A percentile compares a stretch with the other conserved stretches of the same genome.
Evolutionary conservation across 2,329 filamentous ascomycete genomes (phyloP).

Genomic region (Coleophoma eucalyptorum): DNA sequence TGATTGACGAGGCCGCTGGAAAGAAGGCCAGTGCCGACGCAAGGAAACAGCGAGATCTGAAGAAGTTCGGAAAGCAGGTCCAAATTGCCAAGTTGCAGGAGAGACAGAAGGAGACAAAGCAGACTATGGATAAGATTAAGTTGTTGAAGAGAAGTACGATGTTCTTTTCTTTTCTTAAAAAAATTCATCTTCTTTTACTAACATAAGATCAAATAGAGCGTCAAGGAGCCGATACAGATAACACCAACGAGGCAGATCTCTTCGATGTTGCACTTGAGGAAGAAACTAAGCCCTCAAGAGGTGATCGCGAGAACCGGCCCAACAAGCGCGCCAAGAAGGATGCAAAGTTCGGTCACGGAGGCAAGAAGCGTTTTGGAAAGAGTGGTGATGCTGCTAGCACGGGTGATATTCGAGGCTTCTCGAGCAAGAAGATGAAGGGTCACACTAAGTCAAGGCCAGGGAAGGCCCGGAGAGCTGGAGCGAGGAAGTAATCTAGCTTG

Average conservation of each 20-base stretch:
- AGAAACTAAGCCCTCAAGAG: slow-evolving; percentile 35
- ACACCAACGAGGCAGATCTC: slow-evolving; percentile 74
- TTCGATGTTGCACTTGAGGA: slow-evolving; percentile 86
- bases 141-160: slow-evolving; percentile 88
- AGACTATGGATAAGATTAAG: slow-evolving; percentile 94
- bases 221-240: slow-evolving; percentile 58
- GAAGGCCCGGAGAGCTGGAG: slow-evolving; percentile 34
- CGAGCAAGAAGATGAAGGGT: slow-evolving; percentile 80
- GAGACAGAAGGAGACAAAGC: slow-evolving; percentile 84
- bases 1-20: slow-evolving; percentile 84
- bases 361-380: slow-evolving; percentile 90
- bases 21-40: slow-evolving; percentile 94
- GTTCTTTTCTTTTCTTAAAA: neutral
- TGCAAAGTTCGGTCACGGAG: slow-evolving; percentile 90
- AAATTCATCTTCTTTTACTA: slow-evolving; percentile 15
- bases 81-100: slow-evolving; percentile 96
- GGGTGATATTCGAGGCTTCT: slow-evolving; percentile 78
- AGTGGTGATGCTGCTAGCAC: slow-evolving; percentile 84
- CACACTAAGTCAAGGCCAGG: slow-evolving; percentile 40
- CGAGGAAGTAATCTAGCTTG: slow-evolving; percentile 18
- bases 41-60: slow-evolving; percentile 86
- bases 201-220: slow-evolving; percentile 59
- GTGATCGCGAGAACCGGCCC: slow-evolving; percentile 35
- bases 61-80: slow-evolving; percentile 99
- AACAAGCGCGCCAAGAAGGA: slow-evolving; percentile 94